Evolutionary conservation across 176 grass and related monocot genomes (phyloP).

Genomic region (Paspalum notatum): DNA sequence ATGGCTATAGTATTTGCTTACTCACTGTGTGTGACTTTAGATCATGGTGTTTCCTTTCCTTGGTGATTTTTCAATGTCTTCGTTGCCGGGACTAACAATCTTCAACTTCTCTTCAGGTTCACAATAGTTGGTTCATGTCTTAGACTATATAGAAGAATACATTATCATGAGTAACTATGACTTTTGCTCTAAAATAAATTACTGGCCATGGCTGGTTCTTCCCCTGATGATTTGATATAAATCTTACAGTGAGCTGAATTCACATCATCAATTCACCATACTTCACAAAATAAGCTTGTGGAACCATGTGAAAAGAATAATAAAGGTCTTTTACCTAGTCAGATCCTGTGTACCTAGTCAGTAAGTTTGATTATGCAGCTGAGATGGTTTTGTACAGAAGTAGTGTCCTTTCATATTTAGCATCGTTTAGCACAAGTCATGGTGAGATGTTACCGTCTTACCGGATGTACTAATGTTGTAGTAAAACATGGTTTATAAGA

Average conservation of each 20-base stretch:
- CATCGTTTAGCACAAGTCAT: not conserved
- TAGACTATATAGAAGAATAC: slow-evolving; percentile 17
- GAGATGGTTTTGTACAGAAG: slow-evolving; percentile 2
- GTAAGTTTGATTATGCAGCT: not conserved
- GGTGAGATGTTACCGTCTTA: not conserved
- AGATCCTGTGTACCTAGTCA: not conserved
- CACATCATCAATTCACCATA: not conserved
- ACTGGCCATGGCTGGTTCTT: not conserved
- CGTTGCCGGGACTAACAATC: slow-evolving; percentile 1
- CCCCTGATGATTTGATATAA: slow-evolving; percentile 9
- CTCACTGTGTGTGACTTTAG: not conserved
- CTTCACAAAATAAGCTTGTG: slow-evolving; percentile 1
- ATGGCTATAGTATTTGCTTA: slow-evolving; percentile 21
- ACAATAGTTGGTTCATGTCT: not conserved
- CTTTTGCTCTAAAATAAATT: not conserved
- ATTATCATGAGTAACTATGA: not conserved
- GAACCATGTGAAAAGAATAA: not conserved
- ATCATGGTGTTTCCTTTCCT: not conserved
- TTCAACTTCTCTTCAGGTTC: not conserved
- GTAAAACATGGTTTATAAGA: not conserved
- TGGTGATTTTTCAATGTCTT: not conserved
- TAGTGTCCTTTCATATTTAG: not conserved
- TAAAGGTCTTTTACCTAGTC: not conserved
- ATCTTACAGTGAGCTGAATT: not conserved
- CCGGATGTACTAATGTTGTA: not conserved